phyloP scores from a whole-genome alignment of 208 protist genomes.

The Leishmania arabica region DNA sequence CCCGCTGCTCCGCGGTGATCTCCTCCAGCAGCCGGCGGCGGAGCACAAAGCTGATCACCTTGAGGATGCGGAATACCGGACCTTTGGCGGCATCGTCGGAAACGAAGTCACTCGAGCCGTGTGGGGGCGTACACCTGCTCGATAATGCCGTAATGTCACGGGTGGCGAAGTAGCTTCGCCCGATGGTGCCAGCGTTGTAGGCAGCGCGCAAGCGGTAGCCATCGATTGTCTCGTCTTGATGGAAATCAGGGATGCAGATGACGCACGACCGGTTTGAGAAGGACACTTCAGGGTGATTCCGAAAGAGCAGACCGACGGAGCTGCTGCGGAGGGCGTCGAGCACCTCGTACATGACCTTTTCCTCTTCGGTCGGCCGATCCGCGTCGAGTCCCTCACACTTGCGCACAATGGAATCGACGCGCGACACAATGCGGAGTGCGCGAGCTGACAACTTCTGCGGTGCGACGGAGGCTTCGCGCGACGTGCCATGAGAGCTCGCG shows the following conservation, averaged over 20 bases:
- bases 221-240: constrained; percentile 55
- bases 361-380: constrained; percentile 32
- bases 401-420: constrained; percentile 51
- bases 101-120: neutral
- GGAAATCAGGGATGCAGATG: constrained; percentile 65
- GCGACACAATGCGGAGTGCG: constrained; percentile 34
- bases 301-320: constrained; percentile 57
- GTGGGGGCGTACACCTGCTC: constrained; percentile 6
- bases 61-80: constrained; percentile 42
- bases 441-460: constrained; percentile 27
- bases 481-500: neutral
- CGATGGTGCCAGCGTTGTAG: constrained; percentile 69
- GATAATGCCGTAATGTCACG: constrained; percentile 11
- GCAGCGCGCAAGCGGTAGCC: constrained; percentile 49
- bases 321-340: constrained; percentile 51
- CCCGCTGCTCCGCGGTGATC: constrained; percentile 62
- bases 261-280: constrained; percentile 78
- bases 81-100: constrained; percentile 10
- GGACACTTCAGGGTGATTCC: constrained; percentile 72
- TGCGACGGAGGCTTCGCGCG: neutral
- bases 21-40: constrained; percentile 41
- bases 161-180: constrained; percentile 64
- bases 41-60: constrained; percentile 79
- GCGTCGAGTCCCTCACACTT: constrained; percentile 35
- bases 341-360: constrained; percentile 51